Percentiles rank a stretch among this genome's conserved stretches.
Evolutionary conservation across 495 filamentous ascomycete genomes (phyloP).

Genomic region (Lasiosphaeria miniovina): DNA sequence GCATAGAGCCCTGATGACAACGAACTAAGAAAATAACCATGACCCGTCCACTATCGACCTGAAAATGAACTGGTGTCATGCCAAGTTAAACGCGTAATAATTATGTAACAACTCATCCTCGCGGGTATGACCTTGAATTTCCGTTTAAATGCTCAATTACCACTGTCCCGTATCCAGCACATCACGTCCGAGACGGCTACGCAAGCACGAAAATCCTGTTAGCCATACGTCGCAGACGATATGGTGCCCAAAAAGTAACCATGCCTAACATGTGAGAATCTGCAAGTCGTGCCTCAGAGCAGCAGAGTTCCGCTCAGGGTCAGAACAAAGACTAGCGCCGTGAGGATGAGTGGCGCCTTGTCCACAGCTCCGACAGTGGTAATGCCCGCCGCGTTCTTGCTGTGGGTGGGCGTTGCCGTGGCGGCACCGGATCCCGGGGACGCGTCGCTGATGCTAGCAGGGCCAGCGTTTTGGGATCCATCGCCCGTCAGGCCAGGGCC

Average conservation of each 20-base stretch:
- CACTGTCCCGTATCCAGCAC: too few relatives aligned
- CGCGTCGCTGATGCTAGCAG: slow-evolving; percentile 58
- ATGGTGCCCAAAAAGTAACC: background rate
- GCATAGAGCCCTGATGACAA: too few relatives aligned
- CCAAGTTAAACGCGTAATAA: too few relatives aligned
- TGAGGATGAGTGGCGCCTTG: slow-evolving; percentile 53
- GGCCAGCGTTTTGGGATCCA: slow-evolving; percentile 69
- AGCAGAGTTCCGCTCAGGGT: slow-evolving; percentile 64
- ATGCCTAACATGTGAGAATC: background rate
- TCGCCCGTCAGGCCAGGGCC: slow-evolving; percentile 67
- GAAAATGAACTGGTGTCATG: too few relatives aligned
- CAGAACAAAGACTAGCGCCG: slow-evolving; percentile 54
- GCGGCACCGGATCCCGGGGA: slow-evolving; percentile 58
- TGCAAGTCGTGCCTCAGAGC: slow-evolving; percentile 3
- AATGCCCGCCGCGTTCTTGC: slow-evolving; percentile 35
- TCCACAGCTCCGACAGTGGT: slow-evolving; percentile 46
- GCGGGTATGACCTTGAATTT: too few relatives aligned
- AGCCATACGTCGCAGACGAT: background rate
- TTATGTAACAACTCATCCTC: too few relatives aligned
- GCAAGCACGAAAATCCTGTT: background rate
- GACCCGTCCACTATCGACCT: too few relatives aligned
- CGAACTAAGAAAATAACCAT: too few relatives aligned
- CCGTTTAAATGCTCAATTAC: too few relatives aligned
- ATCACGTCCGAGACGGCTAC: too few relatives aligned
- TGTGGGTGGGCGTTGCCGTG: slow-evolving; percentile 31